These are phyloP conservation scores for Blastobotrys apis DNA, from an alignment of 1,139 yeast genomes.

Conservation along the genomic window DNA sequence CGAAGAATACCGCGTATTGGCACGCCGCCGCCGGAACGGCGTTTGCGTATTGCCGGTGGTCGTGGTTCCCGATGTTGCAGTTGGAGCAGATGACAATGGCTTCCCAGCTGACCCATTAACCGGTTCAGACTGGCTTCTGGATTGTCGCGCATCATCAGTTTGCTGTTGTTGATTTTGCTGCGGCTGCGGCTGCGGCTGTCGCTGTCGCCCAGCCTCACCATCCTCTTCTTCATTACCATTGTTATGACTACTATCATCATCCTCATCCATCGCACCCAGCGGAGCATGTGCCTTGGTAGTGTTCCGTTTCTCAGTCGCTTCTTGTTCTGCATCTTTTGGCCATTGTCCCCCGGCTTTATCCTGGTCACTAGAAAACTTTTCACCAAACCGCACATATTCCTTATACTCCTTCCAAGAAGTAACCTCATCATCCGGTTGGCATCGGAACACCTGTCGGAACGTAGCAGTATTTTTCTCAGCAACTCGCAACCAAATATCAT, in stretches of 20 bases:
- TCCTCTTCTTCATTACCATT: constrained; percentile 12
- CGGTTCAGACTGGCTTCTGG: too few relatives aligned
- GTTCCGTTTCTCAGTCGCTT: constrained; percentile 9
- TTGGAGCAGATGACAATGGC: neutral
- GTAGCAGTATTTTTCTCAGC: constrained; percentile 82
- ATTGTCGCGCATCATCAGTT: too few relatives aligned
- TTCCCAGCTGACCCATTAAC: neutral
- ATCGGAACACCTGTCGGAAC: constrained; percentile 80
- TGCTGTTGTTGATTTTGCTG: neutral
- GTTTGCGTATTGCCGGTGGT: neutral
- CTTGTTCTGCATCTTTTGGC: constrained; percentile 10
- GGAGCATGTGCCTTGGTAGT: constrained; percentile 23
- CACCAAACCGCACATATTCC: constrained; percentile 44
- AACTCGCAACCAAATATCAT: constrained; percentile 81
- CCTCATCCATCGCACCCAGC: constrained; percentile 18
- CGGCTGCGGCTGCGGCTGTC: neutral
- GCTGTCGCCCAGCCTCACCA: neutral
- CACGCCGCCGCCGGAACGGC: constrained; percentile 8
- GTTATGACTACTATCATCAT: too few relatives aligned
- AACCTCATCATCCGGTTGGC: constrained; percentile 91
- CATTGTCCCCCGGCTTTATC: constrained; percentile 21
- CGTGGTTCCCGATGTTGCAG: neutral
- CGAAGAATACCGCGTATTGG: constrained; percentile 15
- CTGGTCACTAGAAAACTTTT: constrained; percentile 37
- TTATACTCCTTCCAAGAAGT: constrained; percentile 87